Conservation (phyloP, 345 rosid species). For the Eucalyptus curtisii region DNA sequence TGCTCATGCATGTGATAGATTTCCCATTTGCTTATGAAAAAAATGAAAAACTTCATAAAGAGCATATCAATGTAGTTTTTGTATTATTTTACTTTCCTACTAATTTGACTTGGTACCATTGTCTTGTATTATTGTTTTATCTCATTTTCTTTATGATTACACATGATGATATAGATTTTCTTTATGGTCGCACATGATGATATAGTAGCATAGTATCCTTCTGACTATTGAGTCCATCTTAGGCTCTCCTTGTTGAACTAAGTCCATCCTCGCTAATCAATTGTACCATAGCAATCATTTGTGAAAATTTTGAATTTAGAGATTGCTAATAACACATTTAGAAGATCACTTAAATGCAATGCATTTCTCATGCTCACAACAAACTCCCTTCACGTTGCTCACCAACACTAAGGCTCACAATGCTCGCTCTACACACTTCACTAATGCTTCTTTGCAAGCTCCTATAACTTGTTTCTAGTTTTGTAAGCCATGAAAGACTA, state of each 20-base stretch:
- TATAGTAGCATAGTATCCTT: not conserved
- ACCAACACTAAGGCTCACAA: not conserved
- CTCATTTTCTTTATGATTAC: not conserved
- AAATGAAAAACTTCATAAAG: not conserved
- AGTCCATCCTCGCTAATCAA: not conserved
- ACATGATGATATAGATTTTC: not conserved
- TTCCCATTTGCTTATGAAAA: not conserved
- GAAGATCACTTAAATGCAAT: not conserved
- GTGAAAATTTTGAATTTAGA: not conserved
- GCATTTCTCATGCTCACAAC: not conserved
- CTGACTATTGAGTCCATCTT: not conserved
- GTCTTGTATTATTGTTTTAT: not conserved
- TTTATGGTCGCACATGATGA: not conserved
- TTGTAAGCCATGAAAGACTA: not conserved
- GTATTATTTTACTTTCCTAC: not conserved
- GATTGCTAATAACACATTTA: not conserved
- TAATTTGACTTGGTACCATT: not conserved
- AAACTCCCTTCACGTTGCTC: not conserved
- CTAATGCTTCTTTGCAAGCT: not conserved
- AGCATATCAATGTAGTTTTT: not conserved
- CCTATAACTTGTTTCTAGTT: not conserved
- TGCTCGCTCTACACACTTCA: not conserved
- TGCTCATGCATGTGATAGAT: not conserved
- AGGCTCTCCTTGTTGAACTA: not conserved
- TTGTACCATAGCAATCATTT: not conserved